Conservation (phyloP, 2,329 filamentous ascomycete species). For the Aschersonia sp. region DNA sequence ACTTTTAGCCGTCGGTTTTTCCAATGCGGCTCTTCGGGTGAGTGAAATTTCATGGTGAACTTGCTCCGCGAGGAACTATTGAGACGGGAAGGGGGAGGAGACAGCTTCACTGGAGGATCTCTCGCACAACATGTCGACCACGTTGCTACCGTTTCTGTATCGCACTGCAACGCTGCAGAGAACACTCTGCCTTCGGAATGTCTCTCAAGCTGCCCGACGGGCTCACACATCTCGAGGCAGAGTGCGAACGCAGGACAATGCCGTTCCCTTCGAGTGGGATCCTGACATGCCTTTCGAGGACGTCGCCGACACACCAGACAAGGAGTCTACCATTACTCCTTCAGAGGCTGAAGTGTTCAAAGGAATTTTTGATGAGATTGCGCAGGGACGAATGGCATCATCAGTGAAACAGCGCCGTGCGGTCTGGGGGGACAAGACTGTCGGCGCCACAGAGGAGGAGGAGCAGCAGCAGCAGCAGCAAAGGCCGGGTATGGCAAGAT, state of each 20-base stretch:
- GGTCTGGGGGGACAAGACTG: constrained; percentile 1
- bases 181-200: constrained; percentile 11
- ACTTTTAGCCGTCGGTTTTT: neutral
- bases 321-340: constrained; percentile 39
- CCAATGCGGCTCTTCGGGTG: neutral
- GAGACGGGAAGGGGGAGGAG: neutral
- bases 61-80: neutral
- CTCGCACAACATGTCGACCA: constrained; percentile 25
- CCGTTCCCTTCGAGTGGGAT: constrained; percentile 39
- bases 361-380: constrained; percentile 36
- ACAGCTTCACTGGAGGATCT: neutral
- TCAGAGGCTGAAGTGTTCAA: constrained; percentile 43
- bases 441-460: neutral
- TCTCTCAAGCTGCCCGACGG: constrained; percentile 9
- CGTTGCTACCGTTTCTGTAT: constrained; percentile 54
- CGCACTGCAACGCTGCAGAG: constrained; percentile 46
- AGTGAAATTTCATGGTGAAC: neutral
- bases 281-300: constrained; percentile 10
- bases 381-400: constrained; percentile 17
- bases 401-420: constrained; percentile 9
- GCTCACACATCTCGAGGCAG: constrained; percentile 7
- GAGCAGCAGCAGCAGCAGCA: too few species aligned
- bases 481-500: constrained; percentile 8
- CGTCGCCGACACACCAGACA: constrained; percentile 7
- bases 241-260: constrained; percentile 13